phyloP scores from a whole-genome alignment of 2,329 filamentous ascomycete genomes.

The Colletotrichum endophyticum region DNA sequence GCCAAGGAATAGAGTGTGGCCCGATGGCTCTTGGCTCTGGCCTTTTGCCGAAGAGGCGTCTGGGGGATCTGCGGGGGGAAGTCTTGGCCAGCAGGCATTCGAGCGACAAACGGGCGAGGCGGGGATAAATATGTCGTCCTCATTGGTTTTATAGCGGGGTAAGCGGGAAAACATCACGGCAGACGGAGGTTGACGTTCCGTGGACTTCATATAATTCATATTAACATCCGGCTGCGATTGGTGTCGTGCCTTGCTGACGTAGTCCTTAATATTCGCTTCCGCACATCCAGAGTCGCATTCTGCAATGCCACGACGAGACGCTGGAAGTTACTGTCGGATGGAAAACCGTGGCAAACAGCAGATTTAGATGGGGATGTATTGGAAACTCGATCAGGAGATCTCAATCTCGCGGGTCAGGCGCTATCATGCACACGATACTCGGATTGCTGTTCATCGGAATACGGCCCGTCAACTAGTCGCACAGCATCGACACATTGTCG shows the following conservation, averaged over 20 bases:
- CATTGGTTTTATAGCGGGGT: neutral
- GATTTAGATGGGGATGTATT: neutral
- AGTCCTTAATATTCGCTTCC: neutral
- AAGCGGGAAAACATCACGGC: neutral
- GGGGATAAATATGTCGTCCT: neutral
- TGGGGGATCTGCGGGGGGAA: slow-evolving; percentile 4
- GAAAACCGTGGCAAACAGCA: neutral
- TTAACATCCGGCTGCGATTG: neutral
- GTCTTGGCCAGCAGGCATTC: slow-evolving; percentile 4
- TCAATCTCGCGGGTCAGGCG: neutral
- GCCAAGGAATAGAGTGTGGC: neutral
- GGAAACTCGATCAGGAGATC: neutral
- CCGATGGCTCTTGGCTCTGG: neutral
- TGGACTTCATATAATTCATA: neutral
- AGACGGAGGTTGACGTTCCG: slow-evolving; percentile 4
- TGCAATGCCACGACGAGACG: neutral
- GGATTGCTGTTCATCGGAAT: neutral
- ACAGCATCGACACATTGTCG: neutral
- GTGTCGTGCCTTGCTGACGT: neutral
- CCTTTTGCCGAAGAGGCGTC: slow-evolving; percentile 9
- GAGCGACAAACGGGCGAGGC: neutral
- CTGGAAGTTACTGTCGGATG: neutral
- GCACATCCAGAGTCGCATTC: neutral
- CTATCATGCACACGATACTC: neutral
- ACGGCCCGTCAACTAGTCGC: neutral